phyloP scores from a whole-genome alignment of 352 stramenopile species.

The Globisporangium acanthophoron region DNA sequence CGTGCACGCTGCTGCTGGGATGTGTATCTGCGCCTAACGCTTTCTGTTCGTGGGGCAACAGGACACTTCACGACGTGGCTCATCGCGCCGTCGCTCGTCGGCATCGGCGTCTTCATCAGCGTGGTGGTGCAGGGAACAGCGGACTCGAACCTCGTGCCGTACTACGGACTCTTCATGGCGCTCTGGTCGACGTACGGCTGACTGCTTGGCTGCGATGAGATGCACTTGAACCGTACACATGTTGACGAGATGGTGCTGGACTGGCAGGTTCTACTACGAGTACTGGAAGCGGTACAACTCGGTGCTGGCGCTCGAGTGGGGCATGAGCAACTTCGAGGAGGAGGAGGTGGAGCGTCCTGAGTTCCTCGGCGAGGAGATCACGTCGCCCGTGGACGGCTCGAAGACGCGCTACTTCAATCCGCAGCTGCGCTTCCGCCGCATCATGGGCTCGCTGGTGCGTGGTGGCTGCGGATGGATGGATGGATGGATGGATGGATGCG shows the following conservation, averaged over 20 bases:
- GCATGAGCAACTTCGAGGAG: conserved; percentile 74
- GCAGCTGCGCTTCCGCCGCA: conserved; percentile 46
- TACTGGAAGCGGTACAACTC: conserved; percentile 83
- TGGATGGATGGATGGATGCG: background rate
- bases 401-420: no score
- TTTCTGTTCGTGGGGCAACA: conserved; percentile 3
- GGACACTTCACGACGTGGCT: conserved; percentile 94
- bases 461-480: background rate
- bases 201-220: background rate
- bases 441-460: conserved; percentile 64
- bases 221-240: no score
- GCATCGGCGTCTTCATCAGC: conserved; percentile 84
- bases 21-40: background rate
- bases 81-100: conserved; percentile 87
- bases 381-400: no score
- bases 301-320: conserved; percentile 72
- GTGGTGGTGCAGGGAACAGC: conserved; percentile 52
- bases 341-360: conserved; percentile 66
- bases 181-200: conserved; percentile 56
- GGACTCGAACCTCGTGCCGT: conserved; percentile 54
- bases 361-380: conserved; percentile 67
- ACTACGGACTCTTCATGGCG: conserved; percentile 82
- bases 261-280: conserved; percentile 62
- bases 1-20: background rate
- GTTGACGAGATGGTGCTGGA: background rate